Evolutionary conservation across 2,329 filamentous ascomycete species (phyloP).

Genomic region (Cercospora janseana): DNA sequence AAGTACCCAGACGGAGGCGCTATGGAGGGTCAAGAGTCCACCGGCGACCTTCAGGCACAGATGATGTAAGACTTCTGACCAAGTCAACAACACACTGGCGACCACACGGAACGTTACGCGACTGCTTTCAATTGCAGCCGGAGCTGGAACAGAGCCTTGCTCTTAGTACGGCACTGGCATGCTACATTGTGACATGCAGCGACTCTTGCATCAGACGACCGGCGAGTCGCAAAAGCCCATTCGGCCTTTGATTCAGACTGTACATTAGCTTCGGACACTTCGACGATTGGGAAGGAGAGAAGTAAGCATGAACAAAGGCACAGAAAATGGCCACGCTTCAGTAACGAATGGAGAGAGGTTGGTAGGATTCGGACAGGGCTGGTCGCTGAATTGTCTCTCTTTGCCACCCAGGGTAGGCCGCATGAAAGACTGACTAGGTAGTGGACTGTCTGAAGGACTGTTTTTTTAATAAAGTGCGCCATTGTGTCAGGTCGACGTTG

Average conservation of each 20-base stretch:
- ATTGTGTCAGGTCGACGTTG: neutral
- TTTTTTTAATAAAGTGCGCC: neutral
- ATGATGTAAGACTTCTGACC: constrained; percentile 70
- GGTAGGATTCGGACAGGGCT: neutral
- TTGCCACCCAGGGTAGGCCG: neutral
- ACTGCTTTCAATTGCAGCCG: neutral
- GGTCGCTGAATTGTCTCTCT: neutral
- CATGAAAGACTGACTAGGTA: constrained; percentile 8
- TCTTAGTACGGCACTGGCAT: constrained; percentile 7
- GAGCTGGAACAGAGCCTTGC: constrained; percentile 1
- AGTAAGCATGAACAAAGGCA: constrained; percentile 1
- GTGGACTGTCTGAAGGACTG: constrained; percentile 8
- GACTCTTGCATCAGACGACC: constrained; percentile 15
- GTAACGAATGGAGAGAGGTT: neutral
- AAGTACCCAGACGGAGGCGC: constrained; percentile 77
- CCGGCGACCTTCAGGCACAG: constrained; percentile 85
- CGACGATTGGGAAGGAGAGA: constrained; percentile 4
- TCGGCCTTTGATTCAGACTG: constrained; percentile 2
- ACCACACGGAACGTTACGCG: neutral
- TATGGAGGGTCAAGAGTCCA: constrained; percentile 78
- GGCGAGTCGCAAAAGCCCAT: constrained; percentile 8
- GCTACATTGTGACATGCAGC: constrained; percentile 5
- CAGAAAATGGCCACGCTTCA: neutral
- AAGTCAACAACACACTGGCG: constrained; percentile 1
- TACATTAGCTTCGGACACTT: constrained; percentile 11